phyloP scores from a whole-genome alignment of 2,329 filamentous ascomycete species.

The Alternaria brassicae region DNA sequence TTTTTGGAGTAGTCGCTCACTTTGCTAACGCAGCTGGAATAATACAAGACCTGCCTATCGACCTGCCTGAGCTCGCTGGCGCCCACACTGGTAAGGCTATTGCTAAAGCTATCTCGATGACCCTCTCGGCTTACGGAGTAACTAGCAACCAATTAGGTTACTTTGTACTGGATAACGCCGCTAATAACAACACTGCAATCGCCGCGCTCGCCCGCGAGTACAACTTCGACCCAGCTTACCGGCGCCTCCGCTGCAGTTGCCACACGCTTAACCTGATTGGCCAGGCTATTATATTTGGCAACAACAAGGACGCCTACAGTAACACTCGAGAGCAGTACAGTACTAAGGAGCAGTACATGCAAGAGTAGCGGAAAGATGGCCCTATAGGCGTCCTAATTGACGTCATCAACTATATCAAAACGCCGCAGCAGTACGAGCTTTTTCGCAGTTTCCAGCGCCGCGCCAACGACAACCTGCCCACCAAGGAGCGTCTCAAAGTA shows the following conservation, averaged over 20 bases:
- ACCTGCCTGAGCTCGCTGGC: slow-evolving; percentile 5
- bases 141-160: background rate
- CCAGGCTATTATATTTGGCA: background rate
- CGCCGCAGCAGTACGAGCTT: background rate
- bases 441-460: background rate
- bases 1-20: slow-evolving; percentile 4
- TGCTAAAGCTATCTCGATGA: background rate
- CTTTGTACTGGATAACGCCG: background rate
- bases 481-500: background rate
- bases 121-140: background rate
- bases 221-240: background rate
- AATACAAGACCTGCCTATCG: slow-evolving; percentile 9
- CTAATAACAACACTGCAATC: background rate
- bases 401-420: background rate
- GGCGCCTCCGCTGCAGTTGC: background rate
- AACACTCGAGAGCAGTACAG: too few species aligned
- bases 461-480: background rate
- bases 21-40: background rate
- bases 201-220: background rate
- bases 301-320: background rate
- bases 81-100: slow-evolving; percentile 9
- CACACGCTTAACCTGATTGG: background rate
- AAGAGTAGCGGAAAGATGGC: background rate
- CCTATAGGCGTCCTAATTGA: background rate
- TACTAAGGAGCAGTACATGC: background rate